A percentile compares a stretch with the other conserved stretches of the same genome.
phyloP scores from a whole-genome alignment of 2,329 filamentous ascomycete genomes.

The Sporothrix luriei region DNA sequence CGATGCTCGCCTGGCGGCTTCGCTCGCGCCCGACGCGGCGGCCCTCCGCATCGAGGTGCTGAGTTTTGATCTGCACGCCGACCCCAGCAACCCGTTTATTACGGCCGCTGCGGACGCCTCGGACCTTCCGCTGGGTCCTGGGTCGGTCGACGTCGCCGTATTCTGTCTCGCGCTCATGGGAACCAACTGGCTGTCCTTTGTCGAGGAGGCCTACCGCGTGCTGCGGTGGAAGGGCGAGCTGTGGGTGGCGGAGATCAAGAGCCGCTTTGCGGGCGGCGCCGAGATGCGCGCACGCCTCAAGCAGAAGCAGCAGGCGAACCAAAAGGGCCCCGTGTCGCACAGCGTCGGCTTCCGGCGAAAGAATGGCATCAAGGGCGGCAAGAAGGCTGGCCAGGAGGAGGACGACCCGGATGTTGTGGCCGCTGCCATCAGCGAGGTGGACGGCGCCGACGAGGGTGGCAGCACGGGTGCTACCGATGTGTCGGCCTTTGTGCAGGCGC shows the following conservation, averaged over 20 bases:
- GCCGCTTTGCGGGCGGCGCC: constrained; percentile 66
- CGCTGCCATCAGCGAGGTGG: constrained; percentile 65
- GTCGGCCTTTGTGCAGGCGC: constrained; percentile 79
- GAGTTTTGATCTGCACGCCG: constrained; percentile 78
- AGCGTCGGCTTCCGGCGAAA: constrained; percentile 66
- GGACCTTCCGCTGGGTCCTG: constrained; percentile 73
- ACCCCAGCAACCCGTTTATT: constrained; percentile 63
- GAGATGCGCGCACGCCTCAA: constrained; percentile 37
- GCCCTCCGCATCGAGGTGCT: constrained; percentile 73
- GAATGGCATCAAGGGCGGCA: constrained; percentile 49
- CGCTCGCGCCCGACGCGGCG: constrained; percentile 64
- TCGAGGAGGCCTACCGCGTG: constrained; percentile 92
- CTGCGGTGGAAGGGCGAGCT: constrained; percentile 93
- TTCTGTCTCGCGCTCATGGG: constrained; percentile 98
- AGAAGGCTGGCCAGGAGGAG: constrained; percentile 46
- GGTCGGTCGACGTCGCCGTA: constrained; percentile 80
- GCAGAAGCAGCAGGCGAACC: constrained; percentile 42
- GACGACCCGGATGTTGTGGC: constrained; percentile 69
- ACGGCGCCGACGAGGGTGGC: constrained; percentile 66
- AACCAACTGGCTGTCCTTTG: constrained; percentile 95
- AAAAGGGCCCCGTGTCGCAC: constrained; percentile 58
- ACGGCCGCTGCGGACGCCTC: constrained; percentile 91
- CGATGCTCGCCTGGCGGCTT: constrained; percentile 77
- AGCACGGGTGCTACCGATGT: constrained; percentile 78
- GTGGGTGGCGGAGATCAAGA: constrained; percentile 97